Percentiles rank a stretch among this genome's conserved stretches.
phyloP scores from a whole-genome alignment of 768 basidiomycete genomes.

The Lactarius hengduanensis region DNA sequence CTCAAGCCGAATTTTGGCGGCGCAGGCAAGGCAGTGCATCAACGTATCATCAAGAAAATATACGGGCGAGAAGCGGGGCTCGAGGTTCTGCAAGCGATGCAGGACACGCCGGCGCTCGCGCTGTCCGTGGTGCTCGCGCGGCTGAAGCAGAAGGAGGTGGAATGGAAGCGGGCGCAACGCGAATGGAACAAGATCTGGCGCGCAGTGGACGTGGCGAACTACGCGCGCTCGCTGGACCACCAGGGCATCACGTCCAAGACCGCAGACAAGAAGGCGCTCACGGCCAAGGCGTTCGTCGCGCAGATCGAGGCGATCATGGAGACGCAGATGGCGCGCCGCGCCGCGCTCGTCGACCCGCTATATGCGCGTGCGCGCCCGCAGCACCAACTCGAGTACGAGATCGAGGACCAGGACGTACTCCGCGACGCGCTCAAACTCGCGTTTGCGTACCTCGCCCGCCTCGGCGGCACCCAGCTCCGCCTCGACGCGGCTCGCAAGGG shows the following conservation, averaged over 20 bases:
- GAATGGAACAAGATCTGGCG: constrained; percentile 99
- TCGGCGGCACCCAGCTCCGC: constrained; percentile 84
- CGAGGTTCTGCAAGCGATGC: constrained; percentile 83
- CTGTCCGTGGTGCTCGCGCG: constrained; percentile 88
- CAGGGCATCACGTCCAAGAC: constrained; percentile 89
- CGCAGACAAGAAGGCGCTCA: constrained; percentile 82
- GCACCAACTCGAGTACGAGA: constrained; percentile 76
- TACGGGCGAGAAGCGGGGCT: constrained; percentile 85
- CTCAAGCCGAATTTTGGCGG: constrained; percentile 88
- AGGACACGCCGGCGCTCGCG: constrained; percentile 85
- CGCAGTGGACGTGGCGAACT: constrained; percentile 93
- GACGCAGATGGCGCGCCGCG: constrained; percentile 75
- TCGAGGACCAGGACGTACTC: constrained; percentile 73
- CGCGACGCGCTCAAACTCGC: constrained; percentile 88
- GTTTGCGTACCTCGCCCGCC: constrained; percentile 86
- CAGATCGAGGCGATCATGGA: constrained; percentile 85
- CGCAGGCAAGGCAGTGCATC: constrained; percentile 81
- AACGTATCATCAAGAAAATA: constrained; percentile 94
- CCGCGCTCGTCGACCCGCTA: constrained; percentile 52
- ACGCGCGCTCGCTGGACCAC: constrained; percentile 89
- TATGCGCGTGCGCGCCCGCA: constrained; percentile 60
- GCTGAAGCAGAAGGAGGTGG: constrained; percentile 94
- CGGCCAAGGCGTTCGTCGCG: constrained; percentile 70
- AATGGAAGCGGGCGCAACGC: constrained; percentile 95
- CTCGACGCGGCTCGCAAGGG: constrained; percentile 69